Conservation (phyloP, 768 basidiomycete genomes). For the Rhodosporidiobolus sp. region DNA sequence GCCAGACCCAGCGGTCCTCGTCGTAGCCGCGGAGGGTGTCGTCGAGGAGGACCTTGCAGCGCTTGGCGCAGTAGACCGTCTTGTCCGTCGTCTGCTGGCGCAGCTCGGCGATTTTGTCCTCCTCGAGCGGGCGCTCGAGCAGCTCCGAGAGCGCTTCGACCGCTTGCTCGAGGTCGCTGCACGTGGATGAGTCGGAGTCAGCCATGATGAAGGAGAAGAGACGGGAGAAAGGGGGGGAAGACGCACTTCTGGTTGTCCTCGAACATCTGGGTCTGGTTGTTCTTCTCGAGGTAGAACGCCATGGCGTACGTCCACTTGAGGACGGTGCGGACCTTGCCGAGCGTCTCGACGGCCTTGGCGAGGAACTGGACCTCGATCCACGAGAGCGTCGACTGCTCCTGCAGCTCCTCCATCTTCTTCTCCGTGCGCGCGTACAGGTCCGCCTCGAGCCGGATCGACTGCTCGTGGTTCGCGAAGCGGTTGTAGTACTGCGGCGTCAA, state of each 20-base stretch:
- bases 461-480: constrained; percentile 98
- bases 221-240: not conserved
- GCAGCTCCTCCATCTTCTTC: constrained; percentile 99
- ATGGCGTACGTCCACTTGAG: constrained; percentile 99
- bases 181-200: constrained; percentile 17
- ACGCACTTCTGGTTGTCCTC: constrained; percentile 91
- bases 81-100: constrained; percentile 94
- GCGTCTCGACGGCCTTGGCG: constrained; percentile 92
- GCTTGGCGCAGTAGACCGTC: constrained; percentile 90
- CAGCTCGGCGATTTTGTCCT: constrained; percentile 72
- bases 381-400: constrained; percentile 80
- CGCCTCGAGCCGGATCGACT: constrained; percentile 91
- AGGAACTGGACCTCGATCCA: constrained; percentile 99
- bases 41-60: constrained; percentile 90
- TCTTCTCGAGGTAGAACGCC: constrained; percentile 90
- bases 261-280: constrained; percentile 90
- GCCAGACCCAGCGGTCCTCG: constrained; percentile 40
- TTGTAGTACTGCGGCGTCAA: constrained; percentile 81
- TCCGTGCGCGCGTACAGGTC: constrained; percentile 93
- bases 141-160: constrained; percentile 93
- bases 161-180: constrained; percentile 84
- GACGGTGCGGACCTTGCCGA: constrained; percentile 69
- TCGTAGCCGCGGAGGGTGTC: constrained; percentile 60
- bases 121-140: constrained; percentile 84
- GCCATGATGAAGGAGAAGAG: not conserved